These are phyloP conservation scores for Tolypocladium tropicale DNA, from an alignment of 2,329 filamentous ascomycete species.

Conservation along the genomic window DNA sequence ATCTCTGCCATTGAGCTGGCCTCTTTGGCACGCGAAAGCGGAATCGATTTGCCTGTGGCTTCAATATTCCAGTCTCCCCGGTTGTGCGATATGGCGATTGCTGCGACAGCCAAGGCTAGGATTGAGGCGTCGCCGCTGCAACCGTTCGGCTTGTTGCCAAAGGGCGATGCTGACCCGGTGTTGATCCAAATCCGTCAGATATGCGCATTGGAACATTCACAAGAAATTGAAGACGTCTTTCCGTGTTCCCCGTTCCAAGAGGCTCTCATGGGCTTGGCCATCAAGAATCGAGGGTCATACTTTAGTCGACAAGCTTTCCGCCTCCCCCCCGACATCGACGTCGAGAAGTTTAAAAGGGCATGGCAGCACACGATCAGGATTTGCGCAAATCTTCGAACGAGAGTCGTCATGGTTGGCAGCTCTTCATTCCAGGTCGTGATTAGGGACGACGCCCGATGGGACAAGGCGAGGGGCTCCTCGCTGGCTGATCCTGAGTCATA, in stretches of 20 bases:
- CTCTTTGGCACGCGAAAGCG: background rate
- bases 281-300: background rate
- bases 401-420: background rate
- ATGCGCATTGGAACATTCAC: background rate
- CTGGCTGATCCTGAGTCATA: background rate
- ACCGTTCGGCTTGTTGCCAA: background rate
- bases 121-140: background rate
- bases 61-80: background rate
- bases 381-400: background rate
- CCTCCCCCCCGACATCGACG: background rate
- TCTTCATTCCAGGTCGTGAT: background rate
- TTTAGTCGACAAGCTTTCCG: background rate
- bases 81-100: background rate
- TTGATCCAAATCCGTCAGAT: background rate
- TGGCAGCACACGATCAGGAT: background rate
- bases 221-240: background rate
- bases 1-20: background rate
- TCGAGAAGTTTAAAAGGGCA: background rate
- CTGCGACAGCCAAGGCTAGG: background rate
- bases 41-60: background rate
- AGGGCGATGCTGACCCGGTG: background rate
- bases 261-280: background rate
- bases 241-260: background rate
- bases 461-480: background rate
- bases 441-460: background rate